phyloP scores from a whole-genome alignment of 257 asterid species.

The Scutellaria baicalensis region DNA sequence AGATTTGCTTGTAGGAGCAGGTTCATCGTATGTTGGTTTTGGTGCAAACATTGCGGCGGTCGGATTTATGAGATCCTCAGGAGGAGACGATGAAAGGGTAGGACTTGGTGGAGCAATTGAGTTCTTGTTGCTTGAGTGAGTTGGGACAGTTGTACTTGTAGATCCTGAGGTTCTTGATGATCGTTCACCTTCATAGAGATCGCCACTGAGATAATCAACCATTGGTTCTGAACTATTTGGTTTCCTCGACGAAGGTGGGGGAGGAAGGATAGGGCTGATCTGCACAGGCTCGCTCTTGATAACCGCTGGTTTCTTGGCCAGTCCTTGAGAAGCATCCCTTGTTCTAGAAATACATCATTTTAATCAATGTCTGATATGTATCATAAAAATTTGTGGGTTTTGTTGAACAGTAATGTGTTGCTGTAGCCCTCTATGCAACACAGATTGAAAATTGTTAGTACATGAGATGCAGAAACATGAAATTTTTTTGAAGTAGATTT shows the following conservation, averaged over 20 bases:
- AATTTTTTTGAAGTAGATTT: not conserved
- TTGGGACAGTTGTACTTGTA: conserved; percentile 28
- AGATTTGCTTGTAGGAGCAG: conserved; percentile 40
- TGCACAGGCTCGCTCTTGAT: conserved; percentile 32
- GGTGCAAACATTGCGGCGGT: conserved; percentile 67
- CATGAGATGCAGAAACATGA: not conserved
- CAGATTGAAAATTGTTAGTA: not conserved
- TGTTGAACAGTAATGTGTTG: too few relatives aligned
- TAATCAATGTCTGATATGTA: not conserved
- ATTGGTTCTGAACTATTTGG: conserved; percentile 37
- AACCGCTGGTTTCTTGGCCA: conserved; percentile 38
- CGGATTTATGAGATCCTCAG: conserved; percentile 75
- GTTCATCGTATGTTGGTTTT: conserved; percentile 29
- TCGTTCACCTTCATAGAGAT: conserved; percentile 44
- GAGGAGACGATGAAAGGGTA: conserved; percentile 33
- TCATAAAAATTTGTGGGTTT: too few relatives aligned
- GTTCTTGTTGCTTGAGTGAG: conserved; percentile 37
- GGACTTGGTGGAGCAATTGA: conserved; percentile 29
- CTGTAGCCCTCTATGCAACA: too few relatives aligned
- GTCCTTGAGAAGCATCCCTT: conserved; percentile 69
- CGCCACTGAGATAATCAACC: conserved; percentile 91
- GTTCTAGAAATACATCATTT: conserved; percentile 39
- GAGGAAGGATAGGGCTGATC: conserved; percentile 55
- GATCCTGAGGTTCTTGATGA: conserved; percentile 40
- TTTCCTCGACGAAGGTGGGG: conserved; percentile 70